phyloP scores from a whole-genome alignment of 139 green algal genomes.

The Pycnococcus provasolii region DNA sequence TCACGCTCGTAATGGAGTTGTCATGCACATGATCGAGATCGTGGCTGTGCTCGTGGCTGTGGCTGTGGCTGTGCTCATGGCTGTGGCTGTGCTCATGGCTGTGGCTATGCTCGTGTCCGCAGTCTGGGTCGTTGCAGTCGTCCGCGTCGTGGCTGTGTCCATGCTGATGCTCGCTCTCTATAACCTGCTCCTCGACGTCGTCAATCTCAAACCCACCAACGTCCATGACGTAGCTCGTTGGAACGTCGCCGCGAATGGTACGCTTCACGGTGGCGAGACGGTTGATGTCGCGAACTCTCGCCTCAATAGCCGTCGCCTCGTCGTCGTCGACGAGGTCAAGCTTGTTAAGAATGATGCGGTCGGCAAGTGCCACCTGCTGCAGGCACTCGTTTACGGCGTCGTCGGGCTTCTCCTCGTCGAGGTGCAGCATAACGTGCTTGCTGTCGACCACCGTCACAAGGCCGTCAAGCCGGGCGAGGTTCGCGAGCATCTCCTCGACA shows the following conservation, averaged over 20 bases:
- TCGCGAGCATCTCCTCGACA: constrained; percentile 50
- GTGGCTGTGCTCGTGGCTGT: constrained; percentile 28
- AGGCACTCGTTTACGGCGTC: constrained; percentile 76
- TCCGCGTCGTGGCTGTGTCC: constrained; percentile 19
- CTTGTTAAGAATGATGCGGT: constrained; percentile 93
- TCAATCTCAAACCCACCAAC: constrained; percentile 88
- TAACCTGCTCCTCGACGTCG: constrained; percentile 63
- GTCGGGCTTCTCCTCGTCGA: constrained; percentile 52
- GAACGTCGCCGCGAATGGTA: constrained; percentile 45
- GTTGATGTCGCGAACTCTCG: constrained; percentile 61
- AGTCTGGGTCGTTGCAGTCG: constrained; percentile 35
- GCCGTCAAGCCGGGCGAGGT: constrained; percentile 58
- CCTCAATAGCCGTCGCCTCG: constrained; percentile 7
- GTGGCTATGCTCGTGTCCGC: constrained; percentile 41
- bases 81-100: constrained; percentile 32
- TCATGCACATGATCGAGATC: constrained; percentile 48
- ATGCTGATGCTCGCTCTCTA: constrained; percentile 30
- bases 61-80: constrained; percentile 31
- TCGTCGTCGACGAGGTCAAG: constrained; percentile 15
- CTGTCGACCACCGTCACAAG: constrained; percentile 70
- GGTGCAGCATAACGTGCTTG: constrained; percentile 44
- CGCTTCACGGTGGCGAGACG: constrained; percentile 52
- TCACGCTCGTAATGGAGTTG: constrained; percentile 52
- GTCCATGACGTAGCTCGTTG: constrained; percentile 79
- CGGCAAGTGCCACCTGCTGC: constrained; percentile 89